These are phyloP conservation scores for Opeltia flavorubescens DNA, from an alignment of 495 filamentous ascomycete genomes.

Conservation along the genomic window DNA sequence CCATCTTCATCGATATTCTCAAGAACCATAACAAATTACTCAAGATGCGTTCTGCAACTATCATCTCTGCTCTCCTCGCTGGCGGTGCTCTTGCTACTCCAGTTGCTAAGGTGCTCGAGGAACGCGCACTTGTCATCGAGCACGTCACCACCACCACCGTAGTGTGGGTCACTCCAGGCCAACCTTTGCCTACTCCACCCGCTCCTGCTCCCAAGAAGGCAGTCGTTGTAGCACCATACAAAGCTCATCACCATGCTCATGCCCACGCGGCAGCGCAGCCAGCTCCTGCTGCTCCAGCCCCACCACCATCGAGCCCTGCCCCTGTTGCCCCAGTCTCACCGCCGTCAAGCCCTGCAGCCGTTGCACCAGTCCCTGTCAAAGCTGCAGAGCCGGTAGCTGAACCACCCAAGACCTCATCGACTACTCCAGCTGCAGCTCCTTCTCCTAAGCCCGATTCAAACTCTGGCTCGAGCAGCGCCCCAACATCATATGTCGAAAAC, in stretches of 20 bases:
- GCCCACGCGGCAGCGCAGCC: conserved; percentile 9
- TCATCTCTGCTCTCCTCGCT: conserved; percentile 48
- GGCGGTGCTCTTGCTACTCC: conserved; percentile 46
- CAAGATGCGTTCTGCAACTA: conserved; percentile 57
- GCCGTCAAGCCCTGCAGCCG: not conserved
- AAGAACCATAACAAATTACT: not conserved
- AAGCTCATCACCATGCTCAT: conserved; percentile 20
- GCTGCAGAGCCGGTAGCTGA: conserved; percentile 1
- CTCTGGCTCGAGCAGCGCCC: conserved; percentile 12
- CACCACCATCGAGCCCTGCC: not conserved
- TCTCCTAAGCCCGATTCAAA: conserved; percentile 4
- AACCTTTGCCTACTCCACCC: conserved; percentile 1
- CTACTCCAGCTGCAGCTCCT: no score
- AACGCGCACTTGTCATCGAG: conserved; percentile 34
- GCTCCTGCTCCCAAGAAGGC: conserved; percentile 3
- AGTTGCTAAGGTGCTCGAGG: conserved; percentile 29
- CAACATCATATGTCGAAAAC: conserved; percentile 8
- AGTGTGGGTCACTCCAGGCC: conserved; percentile 39
- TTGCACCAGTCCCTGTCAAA: not conserved
- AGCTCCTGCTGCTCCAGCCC: not conserved
- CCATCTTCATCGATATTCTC: not conserved
- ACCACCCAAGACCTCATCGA: no score
- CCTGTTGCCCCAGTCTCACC: not conserved
- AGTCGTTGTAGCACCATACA: conserved; percentile 6
- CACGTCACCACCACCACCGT: conserved; percentile 40